Evolutionary conservation across 1,284 basidiomycete species (phyloP).

Genomic region (Tilletiopsis washingtonensis): DNA sequence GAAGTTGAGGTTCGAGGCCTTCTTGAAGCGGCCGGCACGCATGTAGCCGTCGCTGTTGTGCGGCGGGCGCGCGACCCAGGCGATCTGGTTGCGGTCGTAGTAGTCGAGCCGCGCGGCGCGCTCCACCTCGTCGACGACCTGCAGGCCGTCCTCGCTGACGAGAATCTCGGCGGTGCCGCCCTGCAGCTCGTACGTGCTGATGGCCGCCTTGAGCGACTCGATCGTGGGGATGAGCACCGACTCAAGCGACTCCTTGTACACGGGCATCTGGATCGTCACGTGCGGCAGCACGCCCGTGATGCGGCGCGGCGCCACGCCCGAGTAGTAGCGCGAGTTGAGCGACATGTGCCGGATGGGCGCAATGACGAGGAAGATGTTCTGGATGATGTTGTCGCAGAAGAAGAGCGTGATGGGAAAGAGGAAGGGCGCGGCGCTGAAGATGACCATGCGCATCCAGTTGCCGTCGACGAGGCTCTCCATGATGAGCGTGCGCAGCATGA

Average conservation of each 20-base stretch:
- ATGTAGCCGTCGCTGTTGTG: slow-evolving; percentile 64
- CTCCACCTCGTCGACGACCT: slow-evolving; percentile 58
- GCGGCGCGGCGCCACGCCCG: slow-evolving; percentile 52
- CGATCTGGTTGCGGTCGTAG: slow-evolving; percentile 68
- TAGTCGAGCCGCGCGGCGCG: slow-evolving; percentile 61
- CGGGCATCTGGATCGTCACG: slow-evolving; percentile 68
- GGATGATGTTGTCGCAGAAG: slow-evolving; percentile 57
- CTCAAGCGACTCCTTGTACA: slow-evolving; percentile 58
- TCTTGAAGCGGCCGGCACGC: slow-evolving; percentile 82
- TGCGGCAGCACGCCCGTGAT: slow-evolving; percentile 63
- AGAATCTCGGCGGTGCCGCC: slow-evolving; percentile 69
- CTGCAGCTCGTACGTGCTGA: slow-evolving; percentile 75
- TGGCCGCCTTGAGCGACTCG: slow-evolving; percentile 70
- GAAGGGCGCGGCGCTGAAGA: slow-evolving; percentile 60
- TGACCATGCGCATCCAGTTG: slow-evolving; percentile 58
- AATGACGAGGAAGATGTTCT: slow-evolving; percentile 31
- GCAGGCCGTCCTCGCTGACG: slow-evolving; percentile 68
- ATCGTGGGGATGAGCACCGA: slow-evolving; percentile 60
- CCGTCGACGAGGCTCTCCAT: slow-evolving; percentile 64
- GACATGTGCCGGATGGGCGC: slow-evolving; percentile 61
- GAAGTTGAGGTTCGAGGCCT: slow-evolving; percentile 83
- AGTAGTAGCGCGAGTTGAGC: slow-evolving; percentile 49
- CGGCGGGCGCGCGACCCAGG: slow-evolving; percentile 70
- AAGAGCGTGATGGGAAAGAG: slow-evolving; percentile 62
- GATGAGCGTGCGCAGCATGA: slow-evolving; percentile 59